phyloP scores from a whole-genome alignment of 208 protist genomes.

The Trypanosoma platydactyli region DNA sequence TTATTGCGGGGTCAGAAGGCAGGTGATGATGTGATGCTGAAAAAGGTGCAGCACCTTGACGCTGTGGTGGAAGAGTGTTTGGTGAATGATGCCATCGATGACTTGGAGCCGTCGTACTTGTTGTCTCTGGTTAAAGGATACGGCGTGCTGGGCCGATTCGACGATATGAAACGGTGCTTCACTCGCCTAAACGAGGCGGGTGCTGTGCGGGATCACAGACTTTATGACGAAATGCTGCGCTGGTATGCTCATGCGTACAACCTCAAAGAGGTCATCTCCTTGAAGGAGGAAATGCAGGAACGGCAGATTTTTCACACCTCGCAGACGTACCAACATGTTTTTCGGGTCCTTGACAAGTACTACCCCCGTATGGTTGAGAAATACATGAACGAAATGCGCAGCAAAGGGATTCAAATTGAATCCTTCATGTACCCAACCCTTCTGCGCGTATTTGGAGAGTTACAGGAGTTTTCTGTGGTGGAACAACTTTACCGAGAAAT shows the following conservation, averaged over 20 bases:
- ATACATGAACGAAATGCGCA: slow-evolving; percentile 83
- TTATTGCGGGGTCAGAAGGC: slow-evolving; percentile 46
- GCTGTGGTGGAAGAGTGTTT: slow-evolving; percentile 59
- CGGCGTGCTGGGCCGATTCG: slow-evolving; percentile 74
- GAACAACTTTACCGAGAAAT: slow-evolving; percentile 81
- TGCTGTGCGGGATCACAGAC: slow-evolving; percentile 57
- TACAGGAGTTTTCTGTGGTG: slow-evolving; percentile 57
- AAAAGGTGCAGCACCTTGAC: slow-evolving; percentile 75
- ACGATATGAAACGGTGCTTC: slow-evolving; percentile 78
- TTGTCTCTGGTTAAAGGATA: slow-evolving; percentile 81
- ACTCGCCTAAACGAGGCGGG: slow-evolving; percentile 49
- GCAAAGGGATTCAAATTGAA: slow-evolving; percentile 73
- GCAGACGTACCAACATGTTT: slow-evolving; percentile 81
- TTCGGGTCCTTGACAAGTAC: slow-evolving; percentile 86
- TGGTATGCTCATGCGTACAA: slow-evolving; percentile 88
- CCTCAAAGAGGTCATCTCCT: slow-evolving; percentile 82
- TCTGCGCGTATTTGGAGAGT: slow-evolving; percentile 79
- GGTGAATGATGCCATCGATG: slow-evolving; percentile 55
- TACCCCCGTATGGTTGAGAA: slow-evolving; percentile 89
- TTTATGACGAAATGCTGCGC: slow-evolving; percentile 90
- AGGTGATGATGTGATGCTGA: slow-evolving; percentile 76
- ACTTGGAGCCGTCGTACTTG: slow-evolving; percentile 62
- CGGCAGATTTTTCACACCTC: slow-evolving; percentile 76
- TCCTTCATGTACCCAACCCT: slow-evolving; percentile 84
- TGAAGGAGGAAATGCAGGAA: slow-evolving; percentile 89